Evolutionary conservation across 495 filamentous ascomycete genomes (phyloP), one percentile per base, ranked within the genome.

Genomic region (Penicillium argentinense): DNA sequence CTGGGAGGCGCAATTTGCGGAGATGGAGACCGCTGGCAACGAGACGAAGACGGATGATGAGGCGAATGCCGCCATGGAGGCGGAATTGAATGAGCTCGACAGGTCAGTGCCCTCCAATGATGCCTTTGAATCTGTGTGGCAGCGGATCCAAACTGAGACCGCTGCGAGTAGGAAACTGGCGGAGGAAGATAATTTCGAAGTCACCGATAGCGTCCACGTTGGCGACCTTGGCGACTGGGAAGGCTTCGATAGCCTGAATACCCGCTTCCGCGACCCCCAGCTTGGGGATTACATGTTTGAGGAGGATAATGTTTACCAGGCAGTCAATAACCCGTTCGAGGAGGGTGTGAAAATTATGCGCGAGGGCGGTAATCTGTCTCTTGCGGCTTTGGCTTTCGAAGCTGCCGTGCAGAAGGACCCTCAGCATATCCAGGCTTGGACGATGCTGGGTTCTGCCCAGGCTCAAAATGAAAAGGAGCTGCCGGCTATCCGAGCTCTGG

Each of bases 381-480:
- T 97, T 13, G 93, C 93, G 14, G 90, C 95, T 2, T 77, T 98
- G 18, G 93, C 95, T n/a, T 98, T 98, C 53, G 93, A 98, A 68
- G 89, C 93, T 13, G 95, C 93, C 1, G 89, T 91, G 2, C 90
- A 96, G 63, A 89, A 89, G 69, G 81, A 96, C 49, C 80, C 89
- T 0, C 74, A 86, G 37, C 91, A 97, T 67, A 79, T 91, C 25
- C 87, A 92, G 19, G 93, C 93, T 0, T 98, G 95, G 93, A 87
- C 87, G 8, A 83, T 89, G 59, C 81, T 98, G 28, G 95, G 93
- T 51, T 80, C 81, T 40, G 86, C 90, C 21, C 93, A 98, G 68
- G 95, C 95, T 4, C 93, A 97, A 67, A 98, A 98, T 67, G 93
- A 98, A 61, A 98, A 98, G 68, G 93, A 98, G 62, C 80, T 89